Base-by-base conservation (phyloP, 106 monocot genomes). In the Iris macrosiphon region DNA sequence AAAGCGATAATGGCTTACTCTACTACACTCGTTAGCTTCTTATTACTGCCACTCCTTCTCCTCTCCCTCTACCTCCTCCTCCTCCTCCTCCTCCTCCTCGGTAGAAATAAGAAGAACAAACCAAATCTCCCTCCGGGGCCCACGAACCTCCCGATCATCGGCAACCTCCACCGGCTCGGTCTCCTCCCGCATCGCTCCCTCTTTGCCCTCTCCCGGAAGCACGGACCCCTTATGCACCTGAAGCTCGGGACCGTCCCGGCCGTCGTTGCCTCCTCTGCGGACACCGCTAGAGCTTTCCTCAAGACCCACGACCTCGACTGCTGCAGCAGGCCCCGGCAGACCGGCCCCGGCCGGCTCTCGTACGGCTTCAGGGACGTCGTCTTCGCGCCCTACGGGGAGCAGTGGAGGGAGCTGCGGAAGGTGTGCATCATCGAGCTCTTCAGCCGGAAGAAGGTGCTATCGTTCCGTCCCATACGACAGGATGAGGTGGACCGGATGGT, bases 141-240 rank as follows among this genome's bases (percentile, higher is more conserved):
- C n/a, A n/a, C n/a, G n/a, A n/a, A n/a, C n/a, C n/a, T n/a, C n/a
- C n/a, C n/a, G n/a, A n/a, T n/a, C n/a, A n/a, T n/a, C n/a, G n/a
- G n/a, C n/a, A n/a, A n/a, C n/a, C n/a, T n/a, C n/a, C n/a, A n/a
- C n/a, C n/a, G n/a, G n/a, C n/a, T n/a, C n/a, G n/a, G n/a, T n/a
- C n/a, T n/a, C n/a, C n/a, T n/a, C n/a, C n/a, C n/a, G n/a, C n/a
- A 85, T 69, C 68, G 63, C n/a, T 43, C 85, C 55, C 45, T 85
- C 33, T 57, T 73, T 69, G 16, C 6, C 14, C 75, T 86, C 37
- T 35, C 72, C 8, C 29, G 10, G n/a, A n/a, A n/a, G n/a, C 10
- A 48, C 14, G 68, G 68, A 7, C 68, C 68, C 12, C 11, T 68
- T 15, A 39, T 68, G 34, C 24, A 7, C 40, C 18, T 68, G 39